phyloP scores from a whole-genome alignment of 78 protist genomes.

The Trichosphaerium sp. region DNA sequence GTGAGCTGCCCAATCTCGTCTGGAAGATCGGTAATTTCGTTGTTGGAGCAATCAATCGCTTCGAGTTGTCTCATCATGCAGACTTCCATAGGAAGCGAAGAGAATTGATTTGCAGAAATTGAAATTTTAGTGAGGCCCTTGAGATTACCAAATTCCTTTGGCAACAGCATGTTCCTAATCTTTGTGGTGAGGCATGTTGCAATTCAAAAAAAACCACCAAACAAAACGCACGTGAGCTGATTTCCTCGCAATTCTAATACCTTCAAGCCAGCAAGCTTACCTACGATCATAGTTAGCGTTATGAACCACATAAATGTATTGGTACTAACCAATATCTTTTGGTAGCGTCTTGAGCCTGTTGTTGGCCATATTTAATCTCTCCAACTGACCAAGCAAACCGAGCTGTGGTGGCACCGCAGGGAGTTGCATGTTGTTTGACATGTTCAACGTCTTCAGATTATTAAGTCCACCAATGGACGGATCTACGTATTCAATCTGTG shows the following conservation, averaged over 20 bases:
- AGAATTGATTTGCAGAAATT: slow-evolving; percentile 41
- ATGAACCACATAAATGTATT: too few relatives aligned
- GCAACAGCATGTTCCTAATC: not conserved
- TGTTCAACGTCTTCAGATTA: too few relatives aligned
- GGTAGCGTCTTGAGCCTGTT: slow-evolving; percentile 44
- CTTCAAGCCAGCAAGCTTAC: slow-evolving; percentile 25
- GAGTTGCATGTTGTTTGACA: slow-evolving; percentile 39
- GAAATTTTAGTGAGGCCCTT: slow-evolving; percentile 18
- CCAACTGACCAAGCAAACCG: slow-evolving; percentile 21
- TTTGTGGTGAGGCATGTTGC: slow-evolving; percentile 29
- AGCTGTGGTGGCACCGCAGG: slow-evolving; percentile 45
- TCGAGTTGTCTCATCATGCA: slow-evolving; percentile 23
- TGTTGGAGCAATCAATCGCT: slow-evolving; percentile 25
- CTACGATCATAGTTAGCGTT: too few relatives aligned
- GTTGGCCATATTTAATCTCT: slow-evolving; percentile 25
- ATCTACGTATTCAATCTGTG: too few relatives aligned
- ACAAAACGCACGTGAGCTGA: slow-evolving; percentile 14
- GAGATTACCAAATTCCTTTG: slow-evolving; percentile 25
- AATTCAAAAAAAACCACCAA: slow-evolving; percentile 18
- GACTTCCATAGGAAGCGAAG: slow-evolving; percentile 23
- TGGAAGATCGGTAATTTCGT: slow-evolving; percentile 45
- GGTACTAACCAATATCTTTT: too few relatives aligned
- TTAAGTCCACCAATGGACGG: too few relatives aligned
- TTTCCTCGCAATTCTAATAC: slow-evolving; percentile 46
- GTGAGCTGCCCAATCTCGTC: slow-evolving; percentile 19